Percentiles rank a stretch among this genome's conserved stretches.
Evolutionary conservation across 768 basidiomycete genomes (phyloP).

Genomic region (Termitomyces bulborhizus): DNA sequence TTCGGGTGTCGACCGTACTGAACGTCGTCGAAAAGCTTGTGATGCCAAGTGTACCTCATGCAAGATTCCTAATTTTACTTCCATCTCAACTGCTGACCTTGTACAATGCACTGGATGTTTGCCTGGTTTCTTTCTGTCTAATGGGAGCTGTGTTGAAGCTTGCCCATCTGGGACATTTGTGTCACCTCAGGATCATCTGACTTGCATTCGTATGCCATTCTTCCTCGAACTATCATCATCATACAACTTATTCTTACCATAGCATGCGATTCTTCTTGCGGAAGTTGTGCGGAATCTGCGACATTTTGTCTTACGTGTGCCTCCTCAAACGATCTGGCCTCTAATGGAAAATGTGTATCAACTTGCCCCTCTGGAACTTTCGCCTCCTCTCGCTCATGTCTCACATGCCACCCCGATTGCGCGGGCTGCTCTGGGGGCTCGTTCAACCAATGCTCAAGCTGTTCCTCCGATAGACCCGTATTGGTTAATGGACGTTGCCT

Average conservation of each 20-base stretch:
- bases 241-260: neutral
- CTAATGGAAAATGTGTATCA: conserved; percentile 63
- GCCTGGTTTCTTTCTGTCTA: conserved; percentile 66
- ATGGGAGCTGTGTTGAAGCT: conserved; percentile 60
- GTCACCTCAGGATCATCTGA: conserved; percentile 63
- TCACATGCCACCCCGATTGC: conserved; percentile 79
- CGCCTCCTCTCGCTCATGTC: conserved; percentile 57
- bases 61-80: conserved; percentile 64
- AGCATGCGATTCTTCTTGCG: conserved; percentile 53
- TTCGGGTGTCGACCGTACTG: neutral
- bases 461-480: conserved; percentile 63
- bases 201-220: conserved; percentile 57
- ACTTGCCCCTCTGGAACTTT: conserved; percentile 70
- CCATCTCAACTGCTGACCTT: conserved; percentile 57
- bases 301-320: conserved; percentile 71
- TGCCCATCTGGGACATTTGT: conserved; percentile 76
- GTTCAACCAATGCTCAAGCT: conserved; percentile 74
- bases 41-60: conserved; percentile 77
- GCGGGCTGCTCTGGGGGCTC: conserved; percentile 64
- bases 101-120: conserved; percentile 75
- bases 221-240: neutral
- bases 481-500: conserved; percentile 70
- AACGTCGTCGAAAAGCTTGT: conserved; percentile 43
- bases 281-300: conserved; percentile 60
- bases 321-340: conserved; percentile 58